Percentiles rank a stretch among this genome's conserved stretches.
These are phyloP conservation scores for Saturnispora sekii DNA, from an alignment of 805 yeast species.

Conservation along the genomic window DNA sequence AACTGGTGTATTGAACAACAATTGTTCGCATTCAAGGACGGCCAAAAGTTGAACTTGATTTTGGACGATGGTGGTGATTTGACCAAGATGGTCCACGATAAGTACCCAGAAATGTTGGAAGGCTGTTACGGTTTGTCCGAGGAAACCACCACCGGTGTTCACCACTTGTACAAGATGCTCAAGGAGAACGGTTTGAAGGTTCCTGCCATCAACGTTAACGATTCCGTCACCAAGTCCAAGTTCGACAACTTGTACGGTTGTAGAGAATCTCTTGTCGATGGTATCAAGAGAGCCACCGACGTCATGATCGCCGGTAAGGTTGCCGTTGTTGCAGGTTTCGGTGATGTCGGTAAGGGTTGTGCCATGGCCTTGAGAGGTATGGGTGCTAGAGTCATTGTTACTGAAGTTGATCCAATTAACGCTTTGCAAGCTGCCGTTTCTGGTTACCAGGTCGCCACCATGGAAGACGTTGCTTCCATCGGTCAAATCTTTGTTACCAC, in stretches of 20 bases:
- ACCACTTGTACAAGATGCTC: conserved; percentile 95
- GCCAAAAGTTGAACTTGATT: conserved; percentile 89
- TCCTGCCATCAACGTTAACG: conserved; percentile 99
- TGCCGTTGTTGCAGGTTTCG: conserved; percentile 98
- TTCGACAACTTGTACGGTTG: conserved; percentile 99
- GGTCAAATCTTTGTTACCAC: conserved; percentile 99
- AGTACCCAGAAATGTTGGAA: conserved; percentile 94
- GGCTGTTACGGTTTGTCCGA: conserved; percentile 95
- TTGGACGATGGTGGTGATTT: conserved; percentile 99
- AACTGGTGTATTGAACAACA: conserved; percentile 99
- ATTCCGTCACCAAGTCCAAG: conserved; percentile 97
- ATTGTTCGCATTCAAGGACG: conserved; percentile 95
- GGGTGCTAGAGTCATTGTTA: conserved; percentile 98
- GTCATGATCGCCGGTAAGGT: conserved; percentile 99
- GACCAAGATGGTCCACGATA: conserved; percentile 92
- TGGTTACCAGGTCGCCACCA: conserved; percentile 93
- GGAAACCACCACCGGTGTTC: conserved; percentile 99
- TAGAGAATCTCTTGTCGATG: conserved; percentile 97
- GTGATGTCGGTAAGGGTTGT: conserved; percentile 99
- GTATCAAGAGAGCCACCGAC: conserved; percentile 99
- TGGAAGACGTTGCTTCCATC: conserved; percentile 83
- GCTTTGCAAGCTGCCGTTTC: conserved; percentile 99
- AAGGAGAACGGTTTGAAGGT: conserved; percentile 84
- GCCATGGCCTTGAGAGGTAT: conserved; percentile 97
- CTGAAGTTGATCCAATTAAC: conserved; percentile 97